Base-by-base conservation (phyloP, 2,329 filamentous ascomycete genomes). In the Setomelanomma holmii region DNA sequence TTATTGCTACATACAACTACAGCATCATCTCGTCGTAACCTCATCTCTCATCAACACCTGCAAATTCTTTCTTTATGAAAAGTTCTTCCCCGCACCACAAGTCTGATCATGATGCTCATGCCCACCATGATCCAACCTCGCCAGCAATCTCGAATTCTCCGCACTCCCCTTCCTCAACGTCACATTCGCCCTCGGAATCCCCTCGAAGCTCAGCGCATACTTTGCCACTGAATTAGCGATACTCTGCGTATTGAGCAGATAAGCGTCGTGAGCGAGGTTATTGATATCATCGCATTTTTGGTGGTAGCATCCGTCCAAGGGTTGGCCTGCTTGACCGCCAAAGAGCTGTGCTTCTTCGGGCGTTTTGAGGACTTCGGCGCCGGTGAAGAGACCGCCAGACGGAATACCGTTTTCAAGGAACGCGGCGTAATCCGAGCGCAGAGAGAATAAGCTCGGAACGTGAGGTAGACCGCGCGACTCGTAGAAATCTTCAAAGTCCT, bases 371-470 rank as follows among this genome's bases (percentile, higher is more conserved):
- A 66, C 68, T 38, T 77, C 75, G 14, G 75, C 75, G 12, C 76
- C 76, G 2, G 75, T 77, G 56, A 75, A 75, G 11, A 75, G 66
- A 21, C 75, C 75, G 17, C 75, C 75, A 0, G 71, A 70, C 2
- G 75, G 69, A 27, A 76, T 74, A 24, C 74, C 75, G 49, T 71
- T 74, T 45, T 72, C 66, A 34, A 77, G 68, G 68, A 77, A 76
- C 5, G 73, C 72, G 27, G 73, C 75, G 56, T 77, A 77, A 56
- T 77, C 75, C 20, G 70, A 74, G 53, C 75, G 74, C 20, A 73
- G 68, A 44, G 66, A 59, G 61, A 75, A 77, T 36, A 71, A 63
- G 17, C 72, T 71, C 22, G 73, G 67, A 1, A 74, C 71, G 48
- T 71, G 63, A 4, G 64, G 45, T 6, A 61, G 49, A 19, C 67